Evolutionary conservation across 495 filamentous ascomycete species (phyloP).

Genomic region (Extremus antarcticus): DNA sequence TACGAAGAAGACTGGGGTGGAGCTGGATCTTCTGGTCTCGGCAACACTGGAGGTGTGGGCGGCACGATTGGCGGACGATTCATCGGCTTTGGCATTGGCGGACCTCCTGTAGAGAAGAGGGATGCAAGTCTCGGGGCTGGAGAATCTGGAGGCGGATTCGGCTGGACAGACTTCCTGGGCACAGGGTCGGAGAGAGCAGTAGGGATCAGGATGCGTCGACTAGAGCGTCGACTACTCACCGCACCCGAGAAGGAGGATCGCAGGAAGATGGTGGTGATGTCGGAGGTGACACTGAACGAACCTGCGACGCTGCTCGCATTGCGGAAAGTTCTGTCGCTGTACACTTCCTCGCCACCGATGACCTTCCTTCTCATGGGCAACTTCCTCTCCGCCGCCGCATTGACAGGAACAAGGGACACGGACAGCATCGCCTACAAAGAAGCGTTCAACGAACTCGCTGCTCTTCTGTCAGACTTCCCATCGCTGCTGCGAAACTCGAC

Average conservation of each 20-base stretch:
- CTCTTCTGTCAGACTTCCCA: conserved; percentile 77
- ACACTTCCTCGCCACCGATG: conserved; percentile 62
- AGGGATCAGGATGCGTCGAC: conserved; percentile 67
- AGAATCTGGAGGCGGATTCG: conserved; percentile 54
- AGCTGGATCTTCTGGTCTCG: conserved; percentile 43
- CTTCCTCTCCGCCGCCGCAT: conserved; percentile 63
- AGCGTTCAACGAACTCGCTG: conserved; percentile 76
- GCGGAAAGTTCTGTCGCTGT: conserved; percentile 58
- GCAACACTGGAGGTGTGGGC: conserved; percentile 67
- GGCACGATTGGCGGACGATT: conserved; percentile 84
- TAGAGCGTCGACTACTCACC: conserved; percentile 37
- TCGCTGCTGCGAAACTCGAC: conserved; percentile 64
- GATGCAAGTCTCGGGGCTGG: conserved; percentile 43
- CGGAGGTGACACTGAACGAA: conserved; percentile 77
- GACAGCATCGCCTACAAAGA: conserved; percentile 91
- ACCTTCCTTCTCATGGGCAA: conserved; percentile 73
- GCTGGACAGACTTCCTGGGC: conserved; percentile 93
- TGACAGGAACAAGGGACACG: conserved; percentile 48
- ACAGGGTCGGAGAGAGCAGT: conserved; percentile 80
- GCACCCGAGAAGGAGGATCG: not conserved
- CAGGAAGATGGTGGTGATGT: conserved; percentile 55
- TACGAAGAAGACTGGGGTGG: conserved; percentile 78
- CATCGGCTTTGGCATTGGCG: conserved; percentile 76
- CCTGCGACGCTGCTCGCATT: conserved; percentile 66
- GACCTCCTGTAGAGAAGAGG: conserved; percentile 80